phyloP scores from a whole-genome alignment of 176 grass and related monocot genomes.

The Carex cristatella region DNA sequence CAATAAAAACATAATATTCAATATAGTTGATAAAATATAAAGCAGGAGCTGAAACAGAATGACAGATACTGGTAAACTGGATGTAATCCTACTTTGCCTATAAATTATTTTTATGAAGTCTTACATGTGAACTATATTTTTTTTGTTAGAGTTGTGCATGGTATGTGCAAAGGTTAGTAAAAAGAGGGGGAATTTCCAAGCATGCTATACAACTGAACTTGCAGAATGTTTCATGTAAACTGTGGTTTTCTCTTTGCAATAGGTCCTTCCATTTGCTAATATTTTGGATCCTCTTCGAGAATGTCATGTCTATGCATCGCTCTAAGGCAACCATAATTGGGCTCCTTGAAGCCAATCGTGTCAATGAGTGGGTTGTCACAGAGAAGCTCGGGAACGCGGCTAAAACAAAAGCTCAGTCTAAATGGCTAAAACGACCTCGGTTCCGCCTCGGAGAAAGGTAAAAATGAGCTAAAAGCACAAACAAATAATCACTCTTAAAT shows the following conservation, averaged over 20 bases:
- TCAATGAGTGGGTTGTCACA: conserved; percentile 88
- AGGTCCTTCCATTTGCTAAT: conserved; percentile 68
- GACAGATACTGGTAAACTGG: neutral
- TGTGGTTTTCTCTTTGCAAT: neutral
- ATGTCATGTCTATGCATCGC: conserved; percentile 90
- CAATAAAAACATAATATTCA: neutral
- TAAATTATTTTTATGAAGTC: neutral
- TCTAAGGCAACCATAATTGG: conserved; percentile 75
- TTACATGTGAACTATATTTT: neutral
- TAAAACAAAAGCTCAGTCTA: conserved; percentile 31
- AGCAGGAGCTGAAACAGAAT: neutral
- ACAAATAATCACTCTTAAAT: neutral
- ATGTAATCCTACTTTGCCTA: neutral
- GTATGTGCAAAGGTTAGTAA: too few relatives aligned
- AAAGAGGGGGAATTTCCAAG: too few relatives aligned
- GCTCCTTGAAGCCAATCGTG: conserved; percentile 65
- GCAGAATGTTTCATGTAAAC: neutral
- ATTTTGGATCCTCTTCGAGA: conserved; percentile 95
- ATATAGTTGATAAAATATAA: neutral
- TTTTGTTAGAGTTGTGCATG: neutral
- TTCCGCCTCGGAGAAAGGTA: conserved; percentile 43
- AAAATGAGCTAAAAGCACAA: neutral
- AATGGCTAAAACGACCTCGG: conserved; percentile 18
- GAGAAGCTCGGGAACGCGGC: conserved; percentile 50
- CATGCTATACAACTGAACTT: neutral